Percentiles rank a stretch among this genome's conserved stretches.
These are phyloP conservation scores for Lantana camara DNA, from an alignment of 257 asterid genomes.

Conservation along the genomic window DNA sequence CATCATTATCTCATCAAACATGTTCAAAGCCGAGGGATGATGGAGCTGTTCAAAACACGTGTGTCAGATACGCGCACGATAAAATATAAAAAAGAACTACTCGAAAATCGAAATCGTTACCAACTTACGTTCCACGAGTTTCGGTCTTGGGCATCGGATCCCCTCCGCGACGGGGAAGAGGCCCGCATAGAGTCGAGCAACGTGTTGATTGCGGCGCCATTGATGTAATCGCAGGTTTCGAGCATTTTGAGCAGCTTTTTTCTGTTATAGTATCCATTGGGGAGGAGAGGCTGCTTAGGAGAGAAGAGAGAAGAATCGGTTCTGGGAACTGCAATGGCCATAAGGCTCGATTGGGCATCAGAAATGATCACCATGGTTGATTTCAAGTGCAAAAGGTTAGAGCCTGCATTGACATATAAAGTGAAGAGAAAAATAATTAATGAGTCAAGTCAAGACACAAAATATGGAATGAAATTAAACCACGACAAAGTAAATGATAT, in stretches of 20 bases:
- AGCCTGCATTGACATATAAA: conserved; percentile 37
- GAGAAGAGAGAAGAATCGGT: conserved; percentile 34
- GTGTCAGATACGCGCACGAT: neutral
- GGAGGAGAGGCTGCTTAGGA: conserved; percentile 25
- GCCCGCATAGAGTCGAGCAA: conserved; percentile 73
- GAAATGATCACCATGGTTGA: conserved; percentile 51
- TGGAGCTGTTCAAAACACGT: conserved; percentile 38
- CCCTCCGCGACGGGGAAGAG: conserved; percentile 64
- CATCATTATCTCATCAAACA: conserved; percentile 54
- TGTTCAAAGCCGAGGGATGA: conserved; percentile 69
- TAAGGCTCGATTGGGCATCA: conserved; percentile 37
- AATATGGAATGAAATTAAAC: too few relatives aligned
- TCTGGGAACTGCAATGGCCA: conserved; percentile 36
- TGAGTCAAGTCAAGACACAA: too few relatives aligned
- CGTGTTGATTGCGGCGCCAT: conserved; percentile 42
- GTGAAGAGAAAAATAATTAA: neutral
- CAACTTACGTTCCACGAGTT: conserved; percentile 63
- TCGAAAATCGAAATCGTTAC: neutral
- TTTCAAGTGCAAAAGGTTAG: too few relatives aligned
- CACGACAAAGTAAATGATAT: neutral
- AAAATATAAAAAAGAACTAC: too few relatives aligned
- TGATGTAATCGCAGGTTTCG: conserved; percentile 26
- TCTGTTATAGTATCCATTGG: conserved; percentile 34
- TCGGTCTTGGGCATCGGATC: conserved; percentile 42
- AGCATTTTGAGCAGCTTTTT: conserved; percentile 38